phyloP scores from a whole-genome alignment of 768 basidiomycete genomes.

The Hemileccinum impolitum region DNA sequence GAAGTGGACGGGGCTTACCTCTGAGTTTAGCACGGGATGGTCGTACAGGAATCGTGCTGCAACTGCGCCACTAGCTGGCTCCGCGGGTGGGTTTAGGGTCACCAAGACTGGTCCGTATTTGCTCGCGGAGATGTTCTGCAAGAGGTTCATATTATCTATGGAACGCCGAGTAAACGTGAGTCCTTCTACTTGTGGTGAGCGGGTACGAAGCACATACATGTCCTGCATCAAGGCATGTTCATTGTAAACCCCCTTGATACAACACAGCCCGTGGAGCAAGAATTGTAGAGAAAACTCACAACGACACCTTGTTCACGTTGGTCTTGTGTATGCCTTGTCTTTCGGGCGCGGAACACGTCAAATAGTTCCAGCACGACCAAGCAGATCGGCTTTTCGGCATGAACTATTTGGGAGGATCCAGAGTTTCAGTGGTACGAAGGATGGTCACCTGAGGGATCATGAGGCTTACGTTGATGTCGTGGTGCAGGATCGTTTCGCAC shows the following conservation, averaged over 20 bases:
- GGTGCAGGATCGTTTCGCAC: constrained; percentile 68
- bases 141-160: constrained; percentile 70
- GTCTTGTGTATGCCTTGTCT: constrained; percentile 35
- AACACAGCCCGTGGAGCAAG: not conserved
- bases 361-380: constrained; percentile 81
- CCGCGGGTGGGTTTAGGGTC: constrained; percentile 65
- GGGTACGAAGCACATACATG: constrained; percentile 35
- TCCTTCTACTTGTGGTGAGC: not conserved
- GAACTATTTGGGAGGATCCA: constrained; percentile 36
- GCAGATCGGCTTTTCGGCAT: constrained; percentile 62
- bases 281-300: constrained; percentile 40
- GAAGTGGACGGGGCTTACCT: too few relatives aligned
- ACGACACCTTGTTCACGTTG: constrained; percentile 56
- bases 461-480: constrained; percentile 51
- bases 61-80: constrained; percentile 44
- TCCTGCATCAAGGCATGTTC: constrained; percentile 28
- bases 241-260: not conserved
- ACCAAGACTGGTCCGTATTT: constrained; percentile 62
- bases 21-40: constrained; percentile 60
- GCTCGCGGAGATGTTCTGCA: constrained; percentile 74
- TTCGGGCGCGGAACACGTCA: constrained; percentile 48
- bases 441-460: not conserved
- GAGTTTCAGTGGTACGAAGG: not conserved
- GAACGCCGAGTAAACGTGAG: not conserved
- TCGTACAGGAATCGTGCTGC: constrained; percentile 58